Percentiles rank a stretch among this genome's conserved stretches.
These are phyloP conservation scores for Gyromitra esculenta DNA, from an alignment of 2,329 filamentous ascomycete species.

Conservation along the genomic window DNA sequence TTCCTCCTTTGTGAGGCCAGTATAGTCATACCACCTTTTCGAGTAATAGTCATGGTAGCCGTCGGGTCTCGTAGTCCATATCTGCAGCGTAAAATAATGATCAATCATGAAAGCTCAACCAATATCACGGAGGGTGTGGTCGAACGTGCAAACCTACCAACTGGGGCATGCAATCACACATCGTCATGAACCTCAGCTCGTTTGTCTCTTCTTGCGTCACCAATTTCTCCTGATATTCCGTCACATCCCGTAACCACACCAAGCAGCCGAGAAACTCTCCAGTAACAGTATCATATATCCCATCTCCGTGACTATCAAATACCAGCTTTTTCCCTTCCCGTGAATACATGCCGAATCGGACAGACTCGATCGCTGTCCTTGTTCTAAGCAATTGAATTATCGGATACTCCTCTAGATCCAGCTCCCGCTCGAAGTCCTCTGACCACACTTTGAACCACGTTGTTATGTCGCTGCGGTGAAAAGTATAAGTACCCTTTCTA, in stretches of 20 bases:
- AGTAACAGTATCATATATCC: constrained; percentile 72
- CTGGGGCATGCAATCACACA: constrained; percentile 77
- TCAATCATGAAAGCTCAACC: constrained; percentile 18
- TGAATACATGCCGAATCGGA: constrained; percentile 71
- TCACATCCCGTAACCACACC: constrained; percentile 77
- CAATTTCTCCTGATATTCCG: constrained; percentile 74
- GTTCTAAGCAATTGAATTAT: constrained; percentile 61
- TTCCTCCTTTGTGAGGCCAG: constrained; percentile 71
- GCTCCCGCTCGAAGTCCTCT: constrained; percentile 70
- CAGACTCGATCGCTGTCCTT: constrained; percentile 28
- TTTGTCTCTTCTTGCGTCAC: constrained; percentile 75
- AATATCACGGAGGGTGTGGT: background rate
- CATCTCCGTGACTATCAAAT: constrained; percentile 74
- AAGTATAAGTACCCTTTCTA: constrained; percentile 47
- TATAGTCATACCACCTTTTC: constrained; percentile 81
- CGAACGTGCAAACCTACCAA: constrained; percentile 59
- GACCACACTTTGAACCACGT: constrained; percentile 71
- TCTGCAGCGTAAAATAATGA: constrained; percentile 62
- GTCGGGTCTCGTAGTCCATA: constrained; percentile 77
- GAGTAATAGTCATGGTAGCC: constrained; percentile 79
- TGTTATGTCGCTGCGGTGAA: constrained; percentile 65
- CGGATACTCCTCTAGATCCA: constrained; percentile 72
- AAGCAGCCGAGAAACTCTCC: constrained; percentile 79
- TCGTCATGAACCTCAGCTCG: constrained; percentile 77
- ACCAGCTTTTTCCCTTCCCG: constrained; percentile 66